Base-by-base conservation (phyloP, 352 stramenopile species). In the Globisporangium camurandrum region DNA sequence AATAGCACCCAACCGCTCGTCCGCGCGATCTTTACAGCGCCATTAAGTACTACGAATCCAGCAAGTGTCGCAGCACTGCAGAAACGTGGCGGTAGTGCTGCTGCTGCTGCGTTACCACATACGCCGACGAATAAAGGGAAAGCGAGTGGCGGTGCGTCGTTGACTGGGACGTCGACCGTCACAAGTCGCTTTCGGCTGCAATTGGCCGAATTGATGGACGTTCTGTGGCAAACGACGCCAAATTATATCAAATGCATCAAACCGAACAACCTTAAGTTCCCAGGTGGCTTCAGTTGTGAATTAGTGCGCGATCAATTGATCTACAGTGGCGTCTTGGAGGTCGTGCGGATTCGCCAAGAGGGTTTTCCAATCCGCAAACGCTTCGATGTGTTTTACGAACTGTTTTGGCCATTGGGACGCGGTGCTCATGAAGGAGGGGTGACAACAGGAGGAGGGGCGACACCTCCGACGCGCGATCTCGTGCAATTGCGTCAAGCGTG, bases 161-260 rank as follows among this genome's bases (percentile, higher is more conserved):
- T 88, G 4, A 88, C 77, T 0, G 75, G 77, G 4, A 76, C 77
- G 0, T 78, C 66, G 19, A 89, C 75, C 0, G 77, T 87, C 6
- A 77, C 77, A 6, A 89, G 75, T 65, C 72, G 72, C 11, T 89
- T 89, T 50, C 71, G 77, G 9, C 83, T 68, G n/a, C 86, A 96
- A 48, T 49, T 96, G 4, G 44, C 61, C 0, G 80, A 89, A 23
- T 62, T 96, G 33, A 93, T 92, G 80, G 75, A 88, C 6, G 77
- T 92, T 30, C 53, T 96, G 11, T 81, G 71, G 64, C 67, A 64
- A 34, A 97, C 90, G 40, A 88, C 87, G n/a, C 88, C 88, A 6
- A 90, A 91, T 34, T 98, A 97, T 58, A 91, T 98, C 59, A 93
- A 96, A 56, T 97, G 90, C 52, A 95, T 98, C 64, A 97, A 98